Percentiles rank a stretch among this genome's conserved stretches.
These are phyloP conservation scores for Vanderwaltozyma verrucispora DNA, from an alignment of 805 yeast species.

Conservation along the genomic window DNA sequence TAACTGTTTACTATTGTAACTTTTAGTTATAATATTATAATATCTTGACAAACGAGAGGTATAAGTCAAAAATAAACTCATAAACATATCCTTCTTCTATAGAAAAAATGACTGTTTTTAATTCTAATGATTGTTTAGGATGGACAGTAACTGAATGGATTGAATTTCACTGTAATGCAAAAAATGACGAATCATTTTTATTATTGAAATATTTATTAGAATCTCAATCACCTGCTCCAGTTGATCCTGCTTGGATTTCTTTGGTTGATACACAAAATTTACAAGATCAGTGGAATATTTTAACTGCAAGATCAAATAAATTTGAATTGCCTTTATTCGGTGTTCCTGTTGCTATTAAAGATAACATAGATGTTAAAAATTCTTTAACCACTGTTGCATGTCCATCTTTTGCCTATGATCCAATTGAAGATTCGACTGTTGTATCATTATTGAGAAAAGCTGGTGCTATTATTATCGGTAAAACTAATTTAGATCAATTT, in stretches of 20 bases:
- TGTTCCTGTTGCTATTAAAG: slow-evolving; percentile 92
- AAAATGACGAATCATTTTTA: slow-evolving; percentile 51
- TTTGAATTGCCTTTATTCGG: slow-evolving; percentile 65
- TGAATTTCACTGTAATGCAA: slow-evolving; percentile 49
- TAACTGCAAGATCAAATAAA: slow-evolving; percentile 53
- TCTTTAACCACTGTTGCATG: slow-evolving; percentile 92
- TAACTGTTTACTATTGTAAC: too few species aligned
- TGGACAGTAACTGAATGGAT: slow-evolving; percentile 82
- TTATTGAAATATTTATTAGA: slow-evolving; percentile 36
- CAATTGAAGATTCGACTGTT: slow-evolving; percentile 64
- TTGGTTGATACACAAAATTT: slow-evolving; percentile 54
- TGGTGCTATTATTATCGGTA: slow-evolving; percentile 90
- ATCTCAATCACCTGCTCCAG: slow-evolving; percentile 36
- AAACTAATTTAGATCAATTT: slow-evolving; percentile 92
- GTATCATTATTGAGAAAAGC: slow-evolving; percentile 66
- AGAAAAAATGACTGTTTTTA: not conserved
- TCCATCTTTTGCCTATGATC: slow-evolving; percentile 65
- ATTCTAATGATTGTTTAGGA: slow-evolving; percentile 33
- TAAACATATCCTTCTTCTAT: not conserved
- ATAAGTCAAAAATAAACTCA: too few species aligned
- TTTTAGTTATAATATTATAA: too few species aligned
- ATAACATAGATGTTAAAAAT: slow-evolving; percentile 81
- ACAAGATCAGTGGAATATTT: slow-evolving; percentile 64
- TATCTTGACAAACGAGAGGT: too few species aligned
- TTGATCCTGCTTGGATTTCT: slow-evolving; percentile 91